Conservation (phyloP, 345 rosid genomes). For the Arabidopsis thaliana region TAIR10.1 NC_003070.9:29791001-29791500, state of each 20-base stretch:
- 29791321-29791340: constrained; percentile 47
- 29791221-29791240: constrained; percentile 63
- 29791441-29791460: constrained; percentile 82
- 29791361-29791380: constrained; percentile 73
- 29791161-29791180: constrained; percentile 74
- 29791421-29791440: constrained; percentile 84
- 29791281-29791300: constrained; percentile 36
- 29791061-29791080: constrained; percentile 10
- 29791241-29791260: constrained; percentile 79
- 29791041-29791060: constrained; percentile 16
- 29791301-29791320: constrained; percentile 43
- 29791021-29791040: constrained; percentile 36
- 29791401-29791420: constrained; percentile 68
- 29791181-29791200: constrained; percentile 70
- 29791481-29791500: constrained; percentile 30
- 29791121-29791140: constrained; percentile 66
- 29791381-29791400: constrained; percentile 88
- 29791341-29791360: constrained; percentile 45
- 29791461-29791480: constrained; percentile 70
- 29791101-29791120: constrained; percentile 22
- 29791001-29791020: constrained; percentile 38
- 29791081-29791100: constrained; percentile 18
- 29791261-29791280: constrained; percentile 67
- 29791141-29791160: constrained; percentile 83
- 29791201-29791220: constrained; percentile 70